Conservation (phyloP, 805 yeast species). For the Ogataea nakhonphanomensis region DNA sequence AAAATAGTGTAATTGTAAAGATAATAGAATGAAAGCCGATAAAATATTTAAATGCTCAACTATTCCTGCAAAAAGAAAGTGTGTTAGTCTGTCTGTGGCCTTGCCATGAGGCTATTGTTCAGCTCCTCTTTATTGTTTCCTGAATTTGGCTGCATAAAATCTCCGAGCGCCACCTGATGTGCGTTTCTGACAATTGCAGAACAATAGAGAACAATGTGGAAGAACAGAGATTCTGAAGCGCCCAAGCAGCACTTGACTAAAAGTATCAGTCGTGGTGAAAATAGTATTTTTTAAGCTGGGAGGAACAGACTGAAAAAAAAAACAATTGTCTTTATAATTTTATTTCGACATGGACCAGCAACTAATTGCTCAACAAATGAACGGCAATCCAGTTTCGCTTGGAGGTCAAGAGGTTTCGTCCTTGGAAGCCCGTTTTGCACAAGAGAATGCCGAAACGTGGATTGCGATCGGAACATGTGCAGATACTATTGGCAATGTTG, state of each 20-base stretch:
- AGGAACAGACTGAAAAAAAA: slow-evolving; percentile 9
- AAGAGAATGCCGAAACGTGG: slow-evolving; percentile 81
- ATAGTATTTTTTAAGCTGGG: slow-evolving; percentile 8
- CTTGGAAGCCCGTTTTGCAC: slow-evolving; percentile 32
- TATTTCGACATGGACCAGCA: slow-evolving; percentile 20
- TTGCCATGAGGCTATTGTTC: background rate
- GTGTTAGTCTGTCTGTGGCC: background rate
- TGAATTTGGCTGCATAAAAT: slow-evolving; percentile 1
- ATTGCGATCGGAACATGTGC: slow-evolving; percentile 85
- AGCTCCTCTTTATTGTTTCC: slow-evolving; percentile 1
- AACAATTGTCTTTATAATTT: slow-evolving; percentile 8
- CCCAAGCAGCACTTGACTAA: slow-evolving; percentile 10
- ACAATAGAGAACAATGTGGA: slow-evolving; percentile 3
- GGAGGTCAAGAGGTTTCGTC: slow-evolving; percentile 20
- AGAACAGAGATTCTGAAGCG: slow-evolving; percentile 1
- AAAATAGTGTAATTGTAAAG: slow-evolving; percentile 14
- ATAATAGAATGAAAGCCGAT: slow-evolving; percentile 1
- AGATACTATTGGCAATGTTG: slow-evolving; percentile 83
- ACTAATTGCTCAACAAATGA: slow-evolving; percentile 19
- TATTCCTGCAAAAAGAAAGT: too few species aligned
- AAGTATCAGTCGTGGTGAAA: slow-evolving; percentile 9
- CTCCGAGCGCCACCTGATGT: slow-evolving; percentile 7
- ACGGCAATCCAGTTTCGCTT: slow-evolving; percentile 21
- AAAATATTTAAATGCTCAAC: background rate
- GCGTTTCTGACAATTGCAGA: background rate